phyloP scores from a whole-genome alignment of 176 grass and related monocot species.

The Avena eriantha region DNA sequence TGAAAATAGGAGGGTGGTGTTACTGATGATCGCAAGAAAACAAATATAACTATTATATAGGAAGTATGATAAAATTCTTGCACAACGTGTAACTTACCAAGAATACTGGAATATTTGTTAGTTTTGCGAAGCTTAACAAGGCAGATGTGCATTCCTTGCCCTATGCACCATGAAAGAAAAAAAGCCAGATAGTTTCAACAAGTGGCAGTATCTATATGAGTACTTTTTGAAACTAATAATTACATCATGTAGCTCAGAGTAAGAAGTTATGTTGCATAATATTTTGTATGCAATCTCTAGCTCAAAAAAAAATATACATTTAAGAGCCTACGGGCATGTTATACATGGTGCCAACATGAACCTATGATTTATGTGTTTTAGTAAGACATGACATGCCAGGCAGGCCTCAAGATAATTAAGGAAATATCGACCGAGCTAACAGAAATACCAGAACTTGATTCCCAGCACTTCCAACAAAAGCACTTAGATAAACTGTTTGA shows the following conservation, averaged over 20 bases:
- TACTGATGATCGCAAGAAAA: not conserved
- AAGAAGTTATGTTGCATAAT: too few relatives aligned
- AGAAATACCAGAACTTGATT: slow-evolving; percentile 65
- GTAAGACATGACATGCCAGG: not conserved
- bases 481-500: slow-evolving; percentile 92
- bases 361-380: not conserved
- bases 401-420: slow-evolving; percentile 5
- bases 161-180: slow-evolving; percentile 47
- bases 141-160: slow-evolving; percentile 95
- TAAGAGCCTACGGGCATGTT: not conserved
- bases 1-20: not conserved
- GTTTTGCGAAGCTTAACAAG: slow-evolving; percentile 86
- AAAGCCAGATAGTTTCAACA: slow-evolving; percentile 20
- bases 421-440: slow-evolving; percentile 6
- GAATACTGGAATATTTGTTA: slow-evolving; percentile 91
- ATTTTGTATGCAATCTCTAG: slow-evolving; percentile 6
- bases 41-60: not conserved
- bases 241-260: too few relatives aligned
- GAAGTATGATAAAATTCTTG: not conserved
- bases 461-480: slow-evolving; percentile 87
- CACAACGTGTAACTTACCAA: slow-evolving; percentile 59
- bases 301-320: too few relatives aligned
- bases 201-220: slow-evolving; percentile 12
- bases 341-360: not conserved
- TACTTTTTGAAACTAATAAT: not conserved